These are phyloP conservation scores for Zygosaccharomyces kombuchaensis DNA, from an alignment of 805 yeast species.

Conservation along the genomic window DNA sequence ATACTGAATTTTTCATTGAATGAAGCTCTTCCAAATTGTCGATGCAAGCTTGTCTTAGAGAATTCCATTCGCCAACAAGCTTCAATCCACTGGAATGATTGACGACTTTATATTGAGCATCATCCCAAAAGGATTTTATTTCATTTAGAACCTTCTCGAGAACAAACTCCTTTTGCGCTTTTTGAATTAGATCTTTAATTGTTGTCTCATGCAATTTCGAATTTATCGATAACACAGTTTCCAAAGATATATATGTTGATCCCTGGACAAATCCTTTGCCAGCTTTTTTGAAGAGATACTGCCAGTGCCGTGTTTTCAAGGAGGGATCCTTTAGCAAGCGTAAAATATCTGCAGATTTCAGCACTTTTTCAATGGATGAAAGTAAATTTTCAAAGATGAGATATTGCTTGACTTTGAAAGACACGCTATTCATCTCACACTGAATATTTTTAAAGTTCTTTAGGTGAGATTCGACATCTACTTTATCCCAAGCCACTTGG, in stretches of 20 bases:
- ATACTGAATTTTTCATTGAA: conserved; percentile 69
- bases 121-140: conserved; percentile 56
- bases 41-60: conserved; percentile 50
- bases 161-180: conserved; percentile 69
- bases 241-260: conserved; percentile 36
- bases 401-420: conserved; percentile 8
- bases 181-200: conserved; percentile 48
- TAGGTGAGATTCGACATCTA: background rate
- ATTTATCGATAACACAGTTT: conserved; percentile 59
- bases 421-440: background rate
- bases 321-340: conserved; percentile 50
- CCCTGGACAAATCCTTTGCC: conserved; percentile 12
- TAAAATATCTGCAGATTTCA: conserved; percentile 29
- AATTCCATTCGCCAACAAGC: conserved; percentile 66
- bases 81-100: conserved; percentile 48
- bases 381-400: conserved; percentile 7
- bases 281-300: conserved; percentile 38
- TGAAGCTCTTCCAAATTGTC: conserved; percentile 58
- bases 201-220: conserved; percentile 41
- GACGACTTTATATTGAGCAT: conserved; percentile 47
- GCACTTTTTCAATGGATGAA: conserved; percentile 3
- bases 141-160: conserved; percentile 52
- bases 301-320: conserved; percentile 68
- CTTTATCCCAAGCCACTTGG: conserved; percentile 11
- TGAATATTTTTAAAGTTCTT: background rate